These are phyloP conservation scores for Fusarium oxysporum DNA, from an alignment of 2,329 filamentous ascomycete species.

Conservation along the genomic window DNA sequence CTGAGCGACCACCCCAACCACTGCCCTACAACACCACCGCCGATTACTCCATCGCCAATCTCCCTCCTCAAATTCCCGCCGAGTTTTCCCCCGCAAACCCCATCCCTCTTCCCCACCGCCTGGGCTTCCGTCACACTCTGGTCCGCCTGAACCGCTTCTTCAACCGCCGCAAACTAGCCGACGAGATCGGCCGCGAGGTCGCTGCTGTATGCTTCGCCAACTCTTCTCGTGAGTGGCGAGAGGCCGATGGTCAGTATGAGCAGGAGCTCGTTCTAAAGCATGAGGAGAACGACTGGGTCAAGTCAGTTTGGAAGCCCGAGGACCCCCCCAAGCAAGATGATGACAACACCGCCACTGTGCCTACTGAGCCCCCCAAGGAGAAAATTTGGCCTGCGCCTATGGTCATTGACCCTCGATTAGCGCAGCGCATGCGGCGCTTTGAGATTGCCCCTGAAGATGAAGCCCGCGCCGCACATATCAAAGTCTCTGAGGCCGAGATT, in stretches of 20 bases:
- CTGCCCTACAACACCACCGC: constrained; percentile 78
- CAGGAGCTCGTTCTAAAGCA: constrained; percentile 68
- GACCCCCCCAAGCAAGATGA: constrained; percentile 57
- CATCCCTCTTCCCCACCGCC: constrained; percentile 86
- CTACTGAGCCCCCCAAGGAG: constrained; percentile 64
- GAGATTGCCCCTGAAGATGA: constrained; percentile 77
- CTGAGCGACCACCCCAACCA: constrained; percentile 70
- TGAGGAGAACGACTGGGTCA: constrained; percentile 88
- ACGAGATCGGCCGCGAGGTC: constrained; percentile 87
- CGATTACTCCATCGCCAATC: constrained; percentile 75
- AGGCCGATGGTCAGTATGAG: constrained; percentile 54
- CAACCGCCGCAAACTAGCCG: constrained; percentile 85
- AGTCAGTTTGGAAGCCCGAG: constrained; percentile 74
- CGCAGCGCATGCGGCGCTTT: constrained; percentile 83
- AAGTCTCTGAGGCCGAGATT: constrained; percentile 74
- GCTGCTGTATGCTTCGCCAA: constrained; percentile 83
- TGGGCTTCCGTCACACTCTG: constrained; percentile 92
- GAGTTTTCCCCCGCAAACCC: constrained; percentile 79
- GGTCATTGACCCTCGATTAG: constrained; percentile 80
- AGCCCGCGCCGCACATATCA: constrained; percentile 70
- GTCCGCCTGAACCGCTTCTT: constrained; percentile 89
- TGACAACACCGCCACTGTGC: constrained; percentile 50
- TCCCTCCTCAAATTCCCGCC: constrained; percentile 74
- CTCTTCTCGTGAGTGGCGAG: constrained; percentile 62
- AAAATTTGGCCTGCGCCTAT: constrained; percentile 81